Percentiles rank a stretch among this genome's conserved stretches.
Conservation (phyloP, 345 rosid genomes). For the Draba incana region DNA sequence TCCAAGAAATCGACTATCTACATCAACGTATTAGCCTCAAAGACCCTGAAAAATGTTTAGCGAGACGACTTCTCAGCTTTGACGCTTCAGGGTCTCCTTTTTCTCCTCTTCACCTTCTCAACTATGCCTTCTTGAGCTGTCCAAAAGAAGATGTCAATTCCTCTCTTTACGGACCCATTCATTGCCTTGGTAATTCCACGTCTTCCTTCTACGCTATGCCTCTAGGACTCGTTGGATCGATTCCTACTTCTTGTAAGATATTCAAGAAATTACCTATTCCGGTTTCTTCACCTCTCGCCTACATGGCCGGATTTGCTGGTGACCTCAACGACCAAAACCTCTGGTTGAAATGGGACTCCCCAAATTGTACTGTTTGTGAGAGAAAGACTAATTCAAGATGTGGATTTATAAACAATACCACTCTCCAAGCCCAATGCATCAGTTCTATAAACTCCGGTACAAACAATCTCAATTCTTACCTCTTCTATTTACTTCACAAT, state of each 20-base stretch:
- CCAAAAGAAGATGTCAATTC: constrained; percentile 35
- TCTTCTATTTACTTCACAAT: not conserved
- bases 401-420: constrained; percentile 46
- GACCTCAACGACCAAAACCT: no score
- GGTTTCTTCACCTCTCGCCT: no score
- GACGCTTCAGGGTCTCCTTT: constrained; percentile 68
- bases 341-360: constrained; percentile 56
- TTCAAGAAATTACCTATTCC: no score
- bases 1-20: constrained; percentile 53
- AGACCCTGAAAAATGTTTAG: constrained; percentile 63
- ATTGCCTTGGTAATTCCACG: no score
- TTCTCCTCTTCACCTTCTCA: constrained; percentile 33
- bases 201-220: no score
- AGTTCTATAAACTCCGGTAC: constrained; percentile 44
- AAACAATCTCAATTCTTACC: not conserved
- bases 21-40: constrained; percentile 52
- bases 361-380: constrained; percentile 66
- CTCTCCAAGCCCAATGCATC: constrained; percentile 52
- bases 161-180: no score
- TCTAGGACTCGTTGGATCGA: no score
- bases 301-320: no score
- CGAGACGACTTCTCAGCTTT: constrained; percentile 54
- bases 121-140: constrained; percentile 66
- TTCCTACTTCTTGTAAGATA: no score
- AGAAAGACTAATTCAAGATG: constrained; percentile 53